phyloP scores from a whole-genome alignment of 2,329 filamentous ascomycete species.

The Microascus cirrosus region DNA sequence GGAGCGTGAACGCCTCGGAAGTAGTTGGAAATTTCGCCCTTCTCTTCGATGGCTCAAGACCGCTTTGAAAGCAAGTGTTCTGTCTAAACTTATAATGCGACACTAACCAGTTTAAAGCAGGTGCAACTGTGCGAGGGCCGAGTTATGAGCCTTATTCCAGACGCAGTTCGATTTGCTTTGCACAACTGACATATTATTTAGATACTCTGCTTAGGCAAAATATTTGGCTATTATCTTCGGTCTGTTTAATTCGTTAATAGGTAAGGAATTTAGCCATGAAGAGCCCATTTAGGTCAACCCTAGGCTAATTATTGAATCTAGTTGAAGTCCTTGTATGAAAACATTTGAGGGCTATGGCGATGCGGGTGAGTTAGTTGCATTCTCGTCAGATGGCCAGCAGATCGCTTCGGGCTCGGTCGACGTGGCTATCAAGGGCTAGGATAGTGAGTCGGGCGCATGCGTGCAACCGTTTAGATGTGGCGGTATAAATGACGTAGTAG shows the following conservation, averaged over 20 bases:
- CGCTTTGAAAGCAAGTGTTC: constrained; percentile 7
- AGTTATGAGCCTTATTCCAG: constrained; percentile 10
- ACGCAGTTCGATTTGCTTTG: constrained; percentile 17
- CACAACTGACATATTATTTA: constrained; percentile 13
- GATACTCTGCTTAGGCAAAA: no score
- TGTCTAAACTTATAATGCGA: not conserved
- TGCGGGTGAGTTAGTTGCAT: constrained; percentile 5
- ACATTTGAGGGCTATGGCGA: not conserved
- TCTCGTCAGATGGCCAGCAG: constrained; percentile 6
- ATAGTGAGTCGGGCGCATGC: not conserved
- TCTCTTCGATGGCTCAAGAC: constrained; percentile 11
- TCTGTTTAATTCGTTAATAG: not conserved
- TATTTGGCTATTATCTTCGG: constrained; percentile 17
- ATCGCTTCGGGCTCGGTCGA: constrained; percentile 2
- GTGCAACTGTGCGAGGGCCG: constrained; percentile 1
- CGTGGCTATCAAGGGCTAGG: constrained; percentile 8
- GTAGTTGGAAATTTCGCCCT: no score
- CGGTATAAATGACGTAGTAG: no score
- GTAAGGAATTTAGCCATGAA: not conserved
- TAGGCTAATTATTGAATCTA: not conserved
- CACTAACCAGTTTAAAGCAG: constrained; percentile 3
- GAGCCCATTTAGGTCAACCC: not conserved
- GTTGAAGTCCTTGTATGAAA: not conserved
- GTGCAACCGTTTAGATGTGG: no score
- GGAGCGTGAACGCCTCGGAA: no score